These are phyloP conservation scores for Apophysomyces trapeziformis DNA, from an alignment of 371 early-diverging fungal species.

Conservation along the genomic window DNA sequence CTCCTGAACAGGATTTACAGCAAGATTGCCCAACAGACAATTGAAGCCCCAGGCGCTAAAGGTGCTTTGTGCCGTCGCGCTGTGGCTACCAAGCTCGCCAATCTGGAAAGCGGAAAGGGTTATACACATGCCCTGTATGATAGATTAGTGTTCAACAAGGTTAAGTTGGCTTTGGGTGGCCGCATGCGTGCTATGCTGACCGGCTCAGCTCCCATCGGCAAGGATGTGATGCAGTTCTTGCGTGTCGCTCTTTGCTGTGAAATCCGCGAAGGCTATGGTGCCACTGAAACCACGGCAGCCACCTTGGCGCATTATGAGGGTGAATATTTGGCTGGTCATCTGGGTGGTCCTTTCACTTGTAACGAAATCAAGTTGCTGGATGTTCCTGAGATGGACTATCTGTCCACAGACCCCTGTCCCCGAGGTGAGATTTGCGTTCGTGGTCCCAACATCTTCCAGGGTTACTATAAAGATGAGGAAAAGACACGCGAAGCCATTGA, in stretches of 20 bases:
- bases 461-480: conserved; percentile 85
- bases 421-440: conserved; percentile 93
- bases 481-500: conserved; percentile 84
- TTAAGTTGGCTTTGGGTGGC: conserved; percentile 90
- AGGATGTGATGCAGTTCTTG: conserved; percentile 86
- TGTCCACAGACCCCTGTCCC: conserved; percentile 76
- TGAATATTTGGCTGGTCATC: conserved; percentile 68
- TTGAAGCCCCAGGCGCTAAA: conserved; percentile 67
- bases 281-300: conserved; percentile 83
- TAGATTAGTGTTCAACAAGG: conserved; percentile 86
- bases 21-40: conserved; percentile 70
- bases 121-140: conserved; percentile 87
- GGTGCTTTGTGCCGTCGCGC: conserved; percentile 65
- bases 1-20: conserved; percentile 91
- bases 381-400: conserved; percentile 91
- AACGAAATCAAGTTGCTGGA: conserved; percentile 86
- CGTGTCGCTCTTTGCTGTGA: conserved; percentile 77
- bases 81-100: conserved; percentile 58
- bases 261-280: conserved; percentile 88
- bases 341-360: conserved; percentile 70
- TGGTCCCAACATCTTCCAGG: conserved; percentile 80
- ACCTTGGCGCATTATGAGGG: conserved; percentile 47
- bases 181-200: conserved; percentile 77
- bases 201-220: conserved; percentile 92
- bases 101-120: conserved; percentile 59